Evolutionary conservation across 1,284 basidiomycete genomes (phyloP), one percentile per base, ranked within the genome.

Genomic region (Filobasidium uniguttulatum): DNA sequence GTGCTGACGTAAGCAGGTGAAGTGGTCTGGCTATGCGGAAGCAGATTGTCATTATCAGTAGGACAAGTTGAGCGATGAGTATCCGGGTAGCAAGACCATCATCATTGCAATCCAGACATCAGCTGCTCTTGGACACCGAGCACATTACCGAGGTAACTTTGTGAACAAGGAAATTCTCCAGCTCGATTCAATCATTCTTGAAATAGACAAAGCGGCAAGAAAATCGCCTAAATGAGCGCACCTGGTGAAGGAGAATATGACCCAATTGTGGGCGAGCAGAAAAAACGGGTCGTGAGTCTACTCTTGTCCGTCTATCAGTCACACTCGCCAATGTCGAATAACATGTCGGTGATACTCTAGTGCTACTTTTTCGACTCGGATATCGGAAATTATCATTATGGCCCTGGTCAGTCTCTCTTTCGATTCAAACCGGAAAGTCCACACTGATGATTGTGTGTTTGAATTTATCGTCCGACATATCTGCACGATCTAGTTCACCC

Each of bases 291-390:
- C 52, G 87, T 89, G 71, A 54, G 84, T 77, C 7, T 3, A 23
- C 23, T 3, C 14, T 31, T 23, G 33, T 33, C 26, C 35, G 2
- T 47, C 17, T 10, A 9, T n/a, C n/a, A n/a, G 30, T 29, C n/a
- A 20, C n/a, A 30, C 15, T 33, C 25, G 35, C 26, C 15, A 25
- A 26, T 43, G 15, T 28, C 20, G 3, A 29, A 17, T 19, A 4
- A 3, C 14, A 30, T 15, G 20, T 14, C 26, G 17, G n/a, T n/a
- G n/a, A n/a, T n/a, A n/a, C n/a, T n/a, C 20, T 20, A 93, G 88
- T 93, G 88, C 66, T 93, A 93, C 72, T 93, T 93, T 73, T 93
- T 89, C 71, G 94, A 99, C 71, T 94, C 90, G 17, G 94, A 98
- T 68, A 89, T 94, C 63, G 91, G 91, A 38, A 91, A 91, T 52